phyloP scores from a whole-genome alignment of 768 basidiomycete species.

The Trametes punicea region DNA sequence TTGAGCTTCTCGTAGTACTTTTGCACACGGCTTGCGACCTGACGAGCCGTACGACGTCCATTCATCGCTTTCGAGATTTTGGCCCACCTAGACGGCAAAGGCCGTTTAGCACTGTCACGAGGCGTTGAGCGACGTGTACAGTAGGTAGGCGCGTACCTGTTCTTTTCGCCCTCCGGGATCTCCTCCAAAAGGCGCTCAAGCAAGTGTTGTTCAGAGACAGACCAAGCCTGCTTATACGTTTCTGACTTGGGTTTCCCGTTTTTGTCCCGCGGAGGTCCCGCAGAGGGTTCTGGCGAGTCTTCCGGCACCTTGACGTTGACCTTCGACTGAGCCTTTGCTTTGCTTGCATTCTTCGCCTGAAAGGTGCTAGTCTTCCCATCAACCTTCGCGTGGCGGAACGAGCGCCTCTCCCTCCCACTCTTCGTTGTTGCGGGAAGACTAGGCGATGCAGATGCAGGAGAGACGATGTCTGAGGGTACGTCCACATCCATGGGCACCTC shows the following conservation, averaged over 20 bases:
- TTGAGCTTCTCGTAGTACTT: conserved; percentile 87
- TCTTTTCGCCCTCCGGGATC: conserved; percentile 74
- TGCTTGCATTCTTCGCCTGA: background rate
- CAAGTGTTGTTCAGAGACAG: conserved; percentile 69
- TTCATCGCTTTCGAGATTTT: conserved; percentile 83
- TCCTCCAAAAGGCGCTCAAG: conserved; percentile 71
- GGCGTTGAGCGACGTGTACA: conserved; percentile 4
- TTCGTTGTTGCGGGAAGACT: background rate
- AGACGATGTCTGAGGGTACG: conserved; percentile 15
- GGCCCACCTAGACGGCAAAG: conserved; percentile 52
- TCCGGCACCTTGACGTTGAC: background rate
- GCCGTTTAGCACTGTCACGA: background rate
- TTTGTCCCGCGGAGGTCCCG: conserved; percentile 11
- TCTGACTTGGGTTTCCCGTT: conserved; percentile 49
- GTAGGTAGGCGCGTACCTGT: conserved; percentile 45
- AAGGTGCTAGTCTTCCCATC: background rate
- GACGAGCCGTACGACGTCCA: conserved; percentile 70
- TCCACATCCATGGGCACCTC: conserved; percentile 18
- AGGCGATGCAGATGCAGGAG: conserved; percentile 4
- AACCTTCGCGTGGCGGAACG: conserved; percentile 14
- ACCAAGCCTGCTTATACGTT: conserved; percentile 85
- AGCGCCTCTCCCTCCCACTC: conserved; percentile 7
- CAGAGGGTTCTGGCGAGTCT: conserved; percentile 1
- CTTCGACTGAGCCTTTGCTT: conserved; percentile 2
- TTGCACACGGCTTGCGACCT: conserved; percentile 87